Base-by-base conservation (phyloP, 2,329 filamentous ascomycete species). In the Amesomyces nigricolor region DNA sequence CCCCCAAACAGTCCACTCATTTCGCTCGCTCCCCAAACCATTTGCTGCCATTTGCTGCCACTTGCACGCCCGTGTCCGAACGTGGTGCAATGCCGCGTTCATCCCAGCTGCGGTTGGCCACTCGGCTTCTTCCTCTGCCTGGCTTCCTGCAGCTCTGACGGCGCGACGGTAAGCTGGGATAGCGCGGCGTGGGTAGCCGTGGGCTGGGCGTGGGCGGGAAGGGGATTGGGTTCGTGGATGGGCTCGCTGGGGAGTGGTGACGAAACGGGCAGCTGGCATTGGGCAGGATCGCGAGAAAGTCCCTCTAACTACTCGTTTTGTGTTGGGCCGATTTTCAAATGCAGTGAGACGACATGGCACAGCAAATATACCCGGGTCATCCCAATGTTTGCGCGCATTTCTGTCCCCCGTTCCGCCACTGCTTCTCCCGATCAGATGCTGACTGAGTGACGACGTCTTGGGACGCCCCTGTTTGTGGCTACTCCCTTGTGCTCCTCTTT, bases 281-380 rank as follows among this genome's bases (percentile, higher is more conserved):
- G 55, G 55, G 47, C 42, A 57, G 42, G 42, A 54, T 51, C 47
- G 32, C 47, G 47, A 50, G 19, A 30, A 26, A 30, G 11, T 7
- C 26, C 11, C 32, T 35, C 32, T 35, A 29, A 40, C 37, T 53
- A 29, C 47, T 49, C 47, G 47, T 10, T 50, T 47, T 46, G 47
- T 37, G 55, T 57, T 54, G 51, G 51, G 55, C 47, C 47, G 46
- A 51, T 50, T 42, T 49, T 42, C 35, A 47, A 51, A 46, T 57
- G 54, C 54, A 46, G 54, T 57, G 54, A 53, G 49, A n/a, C 49
- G 9, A 22, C 45, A 19, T 46, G 38, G 16, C 38, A 17, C 14
- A 35, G 32, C 11, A 35, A 13, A 35, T 35, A 35, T 35, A 35
- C 11, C 32, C 32, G 11, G 32, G 32, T 35, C 32, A 35, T 17